Evolutionary conservation across 202 grass and related monocot species (phyloP), one percentile per base, ranked within the genome.

Genomic region (Alloteropsis angusta): DNA sequence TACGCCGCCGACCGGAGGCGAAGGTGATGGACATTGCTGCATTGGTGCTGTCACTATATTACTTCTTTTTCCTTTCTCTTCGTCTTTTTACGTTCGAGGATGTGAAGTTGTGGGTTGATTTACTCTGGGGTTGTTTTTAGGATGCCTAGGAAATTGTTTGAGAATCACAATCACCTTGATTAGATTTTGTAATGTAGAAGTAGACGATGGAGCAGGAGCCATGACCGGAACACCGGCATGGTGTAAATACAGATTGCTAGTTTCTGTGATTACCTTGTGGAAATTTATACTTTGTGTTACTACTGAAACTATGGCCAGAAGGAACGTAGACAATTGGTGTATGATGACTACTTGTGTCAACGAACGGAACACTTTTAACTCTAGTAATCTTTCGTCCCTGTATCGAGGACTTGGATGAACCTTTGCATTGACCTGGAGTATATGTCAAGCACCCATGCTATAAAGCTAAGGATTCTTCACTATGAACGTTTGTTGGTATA

Each of bases 1-100:
- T 93, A 85, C 78, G 86, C 81, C 63, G 89, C 86, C 32, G 92
- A 89, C 55, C 81, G 92, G 30, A 65, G 88, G 84, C 78, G 60
- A 52, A 85, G 83, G 79, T 86, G 86, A 85, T 25, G 39, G 57
- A 49, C 58, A 59, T 23, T 13, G 46, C 32, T 35, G 5, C 55
- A 19, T 74, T 12, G 54, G 57, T 57, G 61, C 35, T 48, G 72
- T 54, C 45, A 78, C 56, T 42, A 52, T 17, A 28, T 70, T 55
- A 8, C 16, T 60, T 26, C 22, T 34, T 4, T 18, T 52, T 44
- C 42, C 17, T 67, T 35, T 30, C 28, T 43, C 1, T 10, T 16
- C 3, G 37, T 14, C 7, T 2, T 42, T 61, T 82, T 79, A 44
- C 60, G 49, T 72, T 72, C 4, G 35, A 64, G 62, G 65, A 21